phyloP scores from a whole-genome alignment of 805 yeast genomes.

The Brettanomyces anomalus region DNA sequence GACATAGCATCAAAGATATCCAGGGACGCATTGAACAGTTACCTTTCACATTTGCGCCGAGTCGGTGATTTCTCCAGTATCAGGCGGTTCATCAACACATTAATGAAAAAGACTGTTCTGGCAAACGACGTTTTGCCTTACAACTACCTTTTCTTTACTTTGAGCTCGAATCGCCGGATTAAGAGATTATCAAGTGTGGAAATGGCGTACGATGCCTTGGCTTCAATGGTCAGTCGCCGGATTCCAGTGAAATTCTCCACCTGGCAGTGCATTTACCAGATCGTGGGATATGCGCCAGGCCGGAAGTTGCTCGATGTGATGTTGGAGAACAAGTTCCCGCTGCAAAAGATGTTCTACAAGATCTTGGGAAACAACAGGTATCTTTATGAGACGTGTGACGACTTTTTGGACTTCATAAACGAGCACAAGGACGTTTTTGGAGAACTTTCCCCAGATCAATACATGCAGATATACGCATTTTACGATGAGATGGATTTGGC shows the following conservation, averaged over 20 bases:
- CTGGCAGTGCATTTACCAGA: slow-evolving; percentile 2
- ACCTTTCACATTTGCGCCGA: no score
- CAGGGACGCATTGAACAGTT: no score
- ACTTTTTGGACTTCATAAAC: slow-evolving; percentile 1
- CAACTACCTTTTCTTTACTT: background rate
- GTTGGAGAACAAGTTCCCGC: background rate
- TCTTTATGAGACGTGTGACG: background rate
- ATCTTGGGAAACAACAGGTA: background rate
- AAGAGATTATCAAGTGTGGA: no score
- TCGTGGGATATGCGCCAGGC: background rate
- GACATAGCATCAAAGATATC: no score
- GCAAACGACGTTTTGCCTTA: background rate
- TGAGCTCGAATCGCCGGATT: no score
- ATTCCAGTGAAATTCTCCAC: background rate
- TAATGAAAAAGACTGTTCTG: no score
- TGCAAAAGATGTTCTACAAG: background rate
- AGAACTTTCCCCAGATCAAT: background rate
- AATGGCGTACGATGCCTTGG: no score
- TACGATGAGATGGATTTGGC: slow-evolving; percentile 2
- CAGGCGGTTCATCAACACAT: no score
- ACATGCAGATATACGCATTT: background rate
- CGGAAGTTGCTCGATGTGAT: background rate
- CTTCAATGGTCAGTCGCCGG: no score
- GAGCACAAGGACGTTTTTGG: background rate
- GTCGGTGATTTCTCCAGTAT: no score